A percentile compares a stretch with the other conserved stretches of the same genome.
Conservation (phyloP, 495 filamentous ascomycete species). For the Choiromyces venosus region DNA sequence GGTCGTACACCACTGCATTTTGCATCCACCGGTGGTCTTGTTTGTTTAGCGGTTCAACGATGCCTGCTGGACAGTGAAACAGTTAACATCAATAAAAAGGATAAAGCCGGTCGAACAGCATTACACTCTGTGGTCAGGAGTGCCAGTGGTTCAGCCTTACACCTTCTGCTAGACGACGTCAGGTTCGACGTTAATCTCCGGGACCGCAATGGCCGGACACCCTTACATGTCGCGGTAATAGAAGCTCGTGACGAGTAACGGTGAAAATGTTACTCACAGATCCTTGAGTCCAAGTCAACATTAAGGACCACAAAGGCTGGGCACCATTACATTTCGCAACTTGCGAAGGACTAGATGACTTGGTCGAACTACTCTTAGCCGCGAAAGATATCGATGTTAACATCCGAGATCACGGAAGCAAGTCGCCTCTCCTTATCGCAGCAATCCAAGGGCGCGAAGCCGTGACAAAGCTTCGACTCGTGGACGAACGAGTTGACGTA, state of each 20-base stretch:
- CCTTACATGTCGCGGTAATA: background rate
- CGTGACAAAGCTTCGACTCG: slow-evolving; percentile 8
- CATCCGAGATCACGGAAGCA: background rate
- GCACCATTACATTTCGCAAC: background rate
- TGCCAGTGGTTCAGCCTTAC: background rate
- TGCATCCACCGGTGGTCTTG: background rate
- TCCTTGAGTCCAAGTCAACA: background rate
- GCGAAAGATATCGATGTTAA: background rate
- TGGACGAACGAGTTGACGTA: slow-evolving; percentile 1
- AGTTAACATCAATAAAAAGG: background rate
- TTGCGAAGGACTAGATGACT: background rate
- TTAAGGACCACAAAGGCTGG: background rate
- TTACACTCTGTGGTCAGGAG: slow-evolving; percentile 9
- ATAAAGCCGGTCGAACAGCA: slow-evolving; percentile 3
- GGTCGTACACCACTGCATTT: background rate
- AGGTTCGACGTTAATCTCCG: background rate
- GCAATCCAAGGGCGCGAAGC: slow-evolving; percentile 4
- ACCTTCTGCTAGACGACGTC: slow-evolving; percentile 4
- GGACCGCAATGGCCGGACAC: background rate
- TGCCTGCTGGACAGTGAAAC: background rate
- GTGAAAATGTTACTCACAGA: background rate
- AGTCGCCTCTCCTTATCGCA: background rate
- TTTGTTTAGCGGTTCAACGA: background rate
- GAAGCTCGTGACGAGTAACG: background rate
- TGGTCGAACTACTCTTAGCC: slow-evolving; percentile 1